These are phyloP conservation scores for Candida railenensis DNA, from an alignment of 805 yeast species.

Conservation along the genomic window DNA sequence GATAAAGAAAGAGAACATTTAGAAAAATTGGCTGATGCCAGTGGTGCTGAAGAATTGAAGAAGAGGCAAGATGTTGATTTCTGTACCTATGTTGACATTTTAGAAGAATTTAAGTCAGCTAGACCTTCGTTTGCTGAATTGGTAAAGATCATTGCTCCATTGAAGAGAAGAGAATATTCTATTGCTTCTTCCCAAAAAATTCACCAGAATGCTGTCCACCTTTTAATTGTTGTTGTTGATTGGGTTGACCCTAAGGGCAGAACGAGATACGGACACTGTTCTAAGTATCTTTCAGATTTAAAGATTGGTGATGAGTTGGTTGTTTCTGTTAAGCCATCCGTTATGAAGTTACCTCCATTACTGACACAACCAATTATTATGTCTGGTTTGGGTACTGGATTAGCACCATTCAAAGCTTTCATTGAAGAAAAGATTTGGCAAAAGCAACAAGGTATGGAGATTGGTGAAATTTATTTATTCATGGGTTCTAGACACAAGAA, in stretches of 20 bases:
- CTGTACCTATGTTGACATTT: conserved; percentile 76
- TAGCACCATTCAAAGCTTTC: conserved; percentile 98
- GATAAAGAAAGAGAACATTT: conserved; percentile 63
- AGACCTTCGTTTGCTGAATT: conserved; percentile 73
- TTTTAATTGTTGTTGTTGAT: conserved; percentile 92
- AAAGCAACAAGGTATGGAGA: conserved; percentile 79
- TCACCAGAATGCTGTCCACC: conserved; percentile 88
- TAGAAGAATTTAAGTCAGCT: conserved; percentile 77
- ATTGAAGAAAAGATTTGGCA: conserved; percentile 95
- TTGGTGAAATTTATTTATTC: conserved; percentile 85
- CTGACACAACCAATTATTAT: conserved; percentile 88
- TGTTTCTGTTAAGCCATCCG: conserved; percentile 94
- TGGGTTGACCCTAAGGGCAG: conserved; percentile 89
- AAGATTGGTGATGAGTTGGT: conserved; percentile 80
- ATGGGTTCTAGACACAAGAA: conserved; percentile 94
- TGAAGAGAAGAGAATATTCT: conserved; percentile 96
- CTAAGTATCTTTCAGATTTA: conserved; percentile 83
- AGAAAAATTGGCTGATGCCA: conserved; percentile 65
- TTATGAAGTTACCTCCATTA: conserved; percentile 90
- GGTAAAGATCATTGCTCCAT: conserved; percentile 72
- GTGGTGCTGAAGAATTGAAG: conserved; percentile 84
- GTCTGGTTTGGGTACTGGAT: conserved; percentile 97
- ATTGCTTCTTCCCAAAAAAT: conserved; percentile 94
- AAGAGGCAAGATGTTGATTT: conserved; percentile 81
- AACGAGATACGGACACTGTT: conserved; percentile 89